Evolutionary conservation across 768 basidiomycete genomes (phyloP), one percentile per base, ranked within the genome.

Genomic region (Phlegmacium glaucopus): DNA sequence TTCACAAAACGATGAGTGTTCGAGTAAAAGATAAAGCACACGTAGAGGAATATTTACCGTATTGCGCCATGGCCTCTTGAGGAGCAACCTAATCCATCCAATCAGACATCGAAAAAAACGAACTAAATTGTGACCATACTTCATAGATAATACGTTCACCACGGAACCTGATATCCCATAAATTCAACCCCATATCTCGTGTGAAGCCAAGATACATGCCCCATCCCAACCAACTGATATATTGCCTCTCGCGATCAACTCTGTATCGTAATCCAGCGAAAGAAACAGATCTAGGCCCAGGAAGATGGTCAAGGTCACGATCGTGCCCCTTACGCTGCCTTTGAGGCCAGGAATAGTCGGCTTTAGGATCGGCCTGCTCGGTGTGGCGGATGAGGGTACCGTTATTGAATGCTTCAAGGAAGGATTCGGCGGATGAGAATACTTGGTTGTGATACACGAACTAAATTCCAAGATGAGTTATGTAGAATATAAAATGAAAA

Each of bases 191-290:
- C 82, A 85, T 84, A 56, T 85, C 84, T 25, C 81, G 61, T 46
- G 82, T 79, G 56, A 84, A 85, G 42, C 79, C 76, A 26, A 83
- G 67, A 51, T 77, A 83, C 61, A 83, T 45, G 0, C 72, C 68
- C 80, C 81, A 84, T 2, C 80, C 80, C 79, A 85, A 79, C 83
- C 83, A 86, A 38, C 72, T 78, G n/a, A 85, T 62, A 51, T 77
- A 83, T 52, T 79, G 71, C 37, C 66, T 63, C 30, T 70, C 68
- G 17, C 56, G 57, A 53, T 85, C 78, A 2, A 85, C 75, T 34
- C 79, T 66, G 58, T 77, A 85, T 4, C 83, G 70, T 49, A 77
- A 58, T 0, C 84, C 83, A 7, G 74, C 75, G 60, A 85, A 84
- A 1, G 75, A 74, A 0, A 86, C 79, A 0, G 74, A 72, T 34